Conservation (phyloP, 345 rosid genomes). For the Aethionema arabicum region DNA sequence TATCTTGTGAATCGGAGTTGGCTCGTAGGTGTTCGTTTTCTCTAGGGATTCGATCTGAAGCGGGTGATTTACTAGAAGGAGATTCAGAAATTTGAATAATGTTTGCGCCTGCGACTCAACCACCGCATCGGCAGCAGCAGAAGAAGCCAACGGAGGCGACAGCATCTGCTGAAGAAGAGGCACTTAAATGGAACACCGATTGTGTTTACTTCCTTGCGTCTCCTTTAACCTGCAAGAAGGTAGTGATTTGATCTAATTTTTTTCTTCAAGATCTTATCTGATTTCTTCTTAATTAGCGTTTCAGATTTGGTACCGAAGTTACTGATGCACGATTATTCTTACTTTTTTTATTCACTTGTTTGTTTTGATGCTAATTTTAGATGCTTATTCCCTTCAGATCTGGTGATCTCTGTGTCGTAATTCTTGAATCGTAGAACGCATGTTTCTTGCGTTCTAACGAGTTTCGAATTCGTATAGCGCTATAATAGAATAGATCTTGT, state of each 20-base stretch:
- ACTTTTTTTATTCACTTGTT: not conserved
- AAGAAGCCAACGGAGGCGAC: constrained; percentile 35
- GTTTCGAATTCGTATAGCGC: not conserved
- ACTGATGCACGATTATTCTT: not conserved
- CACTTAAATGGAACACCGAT: constrained; percentile 87
- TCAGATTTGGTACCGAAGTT: constrained; percentile 29
- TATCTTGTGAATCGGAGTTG: not conserved
- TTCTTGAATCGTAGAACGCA: not conserved
- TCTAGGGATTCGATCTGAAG: constrained; percentile 33
- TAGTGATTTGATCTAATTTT: constrained; percentile 21
- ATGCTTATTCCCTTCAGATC: constrained; percentile 20
- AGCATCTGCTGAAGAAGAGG: constrained; percentile 65
- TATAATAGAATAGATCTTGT: not conserved
- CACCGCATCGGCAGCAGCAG: constrained; percentile 39
- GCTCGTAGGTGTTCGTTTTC: not conserved
- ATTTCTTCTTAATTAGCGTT: constrained; percentile 39
- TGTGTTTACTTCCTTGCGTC: constrained; percentile 96
- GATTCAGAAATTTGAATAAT: constrained; percentile 41
- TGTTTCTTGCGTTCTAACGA: not conserved
- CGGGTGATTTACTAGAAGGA: constrained; percentile 18
- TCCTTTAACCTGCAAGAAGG: constrained; percentile 99
- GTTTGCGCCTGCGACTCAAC: constrained; percentile 53
- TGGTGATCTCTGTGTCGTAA: constrained; percentile 22
- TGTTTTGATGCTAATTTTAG: not conserved
- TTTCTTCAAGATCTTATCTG: constrained; percentile 16